phyloP scores from a whole-genome alignment of 805 yeast species.

The Wickerhamiella musiphila region DNA sequence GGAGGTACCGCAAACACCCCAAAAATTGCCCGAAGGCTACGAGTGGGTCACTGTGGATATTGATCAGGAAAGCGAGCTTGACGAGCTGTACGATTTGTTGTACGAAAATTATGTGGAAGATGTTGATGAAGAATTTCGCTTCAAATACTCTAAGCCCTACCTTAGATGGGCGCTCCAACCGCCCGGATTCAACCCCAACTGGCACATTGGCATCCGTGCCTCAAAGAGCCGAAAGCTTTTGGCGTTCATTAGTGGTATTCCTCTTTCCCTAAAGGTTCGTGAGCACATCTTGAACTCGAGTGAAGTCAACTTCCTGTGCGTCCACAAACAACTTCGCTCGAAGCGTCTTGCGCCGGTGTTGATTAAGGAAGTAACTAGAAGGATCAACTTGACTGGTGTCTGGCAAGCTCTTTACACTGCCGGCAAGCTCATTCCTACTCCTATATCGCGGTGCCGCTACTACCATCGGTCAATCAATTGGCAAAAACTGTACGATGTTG shows the following conservation, averaged over 20 bases:
- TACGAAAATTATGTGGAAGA: conserved; percentile 93
- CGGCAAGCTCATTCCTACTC: conserved; percentile 84
- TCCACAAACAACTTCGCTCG: conserved; percentile 84
- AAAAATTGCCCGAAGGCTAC: conserved; percentile 56
- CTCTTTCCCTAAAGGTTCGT: conserved; percentile 48
- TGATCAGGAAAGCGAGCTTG: conserved; percentile 34
- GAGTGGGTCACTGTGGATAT: conserved; percentile 79
- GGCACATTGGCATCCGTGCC: conserved; percentile 91
- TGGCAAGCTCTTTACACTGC: conserved; percentile 97
- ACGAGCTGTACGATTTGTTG: conserved; percentile 62
- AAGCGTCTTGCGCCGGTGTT: conserved; percentile 88
- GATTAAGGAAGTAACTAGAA: conserved; percentile 83
- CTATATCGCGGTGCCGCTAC: conserved; percentile 73
- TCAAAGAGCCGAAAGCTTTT: conserved; percentile 58
- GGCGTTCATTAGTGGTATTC: conserved; percentile 86
- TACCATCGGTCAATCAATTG: conserved; percentile 90
- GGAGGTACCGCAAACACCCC: conserved; percentile 55
- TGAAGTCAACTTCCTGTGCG: conserved; percentile 85
- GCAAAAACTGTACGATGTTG: conserved; percentile 77
- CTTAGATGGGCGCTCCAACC: conserved; percentile 86
- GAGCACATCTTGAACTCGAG: conserved; percentile 30
- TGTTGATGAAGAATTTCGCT: conserved; percentile 77
- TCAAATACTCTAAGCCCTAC: conserved; percentile 69
- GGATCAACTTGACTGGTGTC: conserved; percentile 66
- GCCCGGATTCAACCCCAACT: conserved; percentile 79